These are phyloP conservation scores for Aspergillus caelatus DNA, from an alignment of 2,329 filamentous ascomycete species.

Conservation along the genomic window DNA sequence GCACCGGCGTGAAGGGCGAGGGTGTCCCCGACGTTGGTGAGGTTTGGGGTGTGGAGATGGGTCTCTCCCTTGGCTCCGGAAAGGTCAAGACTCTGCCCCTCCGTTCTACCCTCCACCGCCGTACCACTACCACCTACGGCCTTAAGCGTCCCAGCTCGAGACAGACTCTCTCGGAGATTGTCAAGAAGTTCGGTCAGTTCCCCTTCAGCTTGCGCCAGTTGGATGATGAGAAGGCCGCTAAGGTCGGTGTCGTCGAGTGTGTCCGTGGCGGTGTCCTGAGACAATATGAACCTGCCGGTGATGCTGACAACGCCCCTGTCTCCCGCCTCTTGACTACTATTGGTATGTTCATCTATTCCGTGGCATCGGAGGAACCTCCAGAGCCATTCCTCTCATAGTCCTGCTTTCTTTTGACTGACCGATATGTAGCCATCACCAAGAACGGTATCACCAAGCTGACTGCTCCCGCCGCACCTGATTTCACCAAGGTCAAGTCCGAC, in stretches of 20 bases:
- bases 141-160: slow-evolving; percentile 93
- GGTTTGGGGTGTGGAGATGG: slow-evolving; percentile 97
- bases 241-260: slow-evolving; percentile 96
- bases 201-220: slow-evolving; percentile 97
- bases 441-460: slow-evolving; percentile 89
- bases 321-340: slow-evolving; percentile 87
- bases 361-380: background rate
- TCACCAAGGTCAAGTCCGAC: slow-evolving; percentile 85
- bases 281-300: slow-evolving; percentile 93
- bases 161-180: slow-evolving; percentile 88
- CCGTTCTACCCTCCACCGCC: slow-evolving; percentile 87
- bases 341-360: slow-evolving; percentile 63
- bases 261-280: slow-evolving; percentile 90
- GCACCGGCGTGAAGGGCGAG: slow-evolving; percentile 87
- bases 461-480: slow-evolving; percentile 72
- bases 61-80: slow-evolving; percentile 84
- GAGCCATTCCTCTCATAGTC: background rate
- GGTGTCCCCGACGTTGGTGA: slow-evolving; percentile 86
- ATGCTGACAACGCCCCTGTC: slow-evolving; percentile 85
- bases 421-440: slow-evolving; percentile 81
- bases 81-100: slow-evolving; percentile 93
- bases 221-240: slow-evolving; percentile 91
- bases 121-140: slow-evolving; percentile 86
- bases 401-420: slow-evolving; percentile 10
- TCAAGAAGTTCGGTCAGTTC: slow-evolving; percentile 97